Percentiles rank a stretch among this genome's conserved stretches.
Conservation (phyloP, 1,139 yeast genomes). For the Hanseniaspora sp. region DNA sequence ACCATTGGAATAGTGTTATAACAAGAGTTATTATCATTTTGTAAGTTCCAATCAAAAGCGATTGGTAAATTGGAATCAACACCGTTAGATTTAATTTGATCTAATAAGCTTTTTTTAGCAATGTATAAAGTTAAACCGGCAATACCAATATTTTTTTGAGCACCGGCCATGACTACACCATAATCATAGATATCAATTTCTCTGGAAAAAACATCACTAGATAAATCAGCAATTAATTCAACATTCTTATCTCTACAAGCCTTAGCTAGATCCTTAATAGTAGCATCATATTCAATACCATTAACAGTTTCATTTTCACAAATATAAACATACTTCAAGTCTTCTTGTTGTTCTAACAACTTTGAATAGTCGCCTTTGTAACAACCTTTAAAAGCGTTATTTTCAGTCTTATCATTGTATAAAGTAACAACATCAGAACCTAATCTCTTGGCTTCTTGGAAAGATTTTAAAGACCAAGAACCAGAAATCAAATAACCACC, state of each 20-base stretch:
- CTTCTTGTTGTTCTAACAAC: slow-evolving; percentile 48
- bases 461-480: slow-evolving; percentile 80
- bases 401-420: slow-evolving; percentile 10
- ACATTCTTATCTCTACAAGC: slow-evolving; percentile 54
- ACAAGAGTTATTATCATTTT: slow-evolving; percentile 77
- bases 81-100: slow-evolving; percentile 46
- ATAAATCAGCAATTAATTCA: slow-evolving; percentile 85
- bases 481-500: slow-evolving; percentile 89
- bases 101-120: slow-evolving; percentile 66
- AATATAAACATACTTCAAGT: slow-evolving; percentile 72
- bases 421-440: slow-evolving; percentile 60
- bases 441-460: slow-evolving; percentile 73
- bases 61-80: slow-evolving; percentile 68
- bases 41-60: slow-evolving; percentile 78
- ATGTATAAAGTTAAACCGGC: slow-evolving; percentile 92
- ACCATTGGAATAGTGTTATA: slow-evolving; percentile 93
- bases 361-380: slow-evolving; percentile 39
- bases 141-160: slow-evolving; percentile 92
- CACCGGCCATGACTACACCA: slow-evolving; percentile 90
- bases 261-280: slow-evolving; percentile 38
- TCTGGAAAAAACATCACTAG: slow-evolving; percentile 81
- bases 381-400: slow-evolving; percentile 6
- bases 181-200: slow-evolving; percentile 68
- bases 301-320: slow-evolving; percentile 96
- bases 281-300: slow-evolving; percentile 67